Percentiles rank a stretch among this genome's conserved stretches.
phyloP scores from a whole-genome alignment of 2,329 filamentous ascomycete genomes.

The Phialocephala subalpina region DNA sequence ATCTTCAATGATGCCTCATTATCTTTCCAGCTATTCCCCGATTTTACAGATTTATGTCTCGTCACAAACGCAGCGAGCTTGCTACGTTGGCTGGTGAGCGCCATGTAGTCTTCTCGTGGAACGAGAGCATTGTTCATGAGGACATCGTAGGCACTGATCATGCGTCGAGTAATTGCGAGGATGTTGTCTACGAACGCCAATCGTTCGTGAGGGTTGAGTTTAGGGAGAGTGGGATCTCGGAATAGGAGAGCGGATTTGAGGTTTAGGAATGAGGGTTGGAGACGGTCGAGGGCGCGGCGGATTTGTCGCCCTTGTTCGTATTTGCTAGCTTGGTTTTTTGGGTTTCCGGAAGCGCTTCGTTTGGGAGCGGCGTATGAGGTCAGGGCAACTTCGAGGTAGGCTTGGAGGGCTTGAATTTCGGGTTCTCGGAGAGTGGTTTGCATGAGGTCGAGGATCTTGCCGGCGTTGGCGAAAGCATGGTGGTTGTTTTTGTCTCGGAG shows the following conservation, averaged over 20 bases:
- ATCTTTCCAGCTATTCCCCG: too few relatives aligned
- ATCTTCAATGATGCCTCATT: background rate
- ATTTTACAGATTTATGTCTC: conserved; percentile 28
- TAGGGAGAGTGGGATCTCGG: conserved; percentile 22
- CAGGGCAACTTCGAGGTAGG: conserved; percentile 65
- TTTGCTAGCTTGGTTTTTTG: conserved; percentile 46
- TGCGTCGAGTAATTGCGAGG: conserved; percentile 38
- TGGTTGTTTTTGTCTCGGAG: conserved; percentile 78
- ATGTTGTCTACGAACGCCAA: conserved; percentile 28
- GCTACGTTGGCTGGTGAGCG: conserved; percentile 40
- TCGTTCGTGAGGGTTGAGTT: conserved; percentile 9
- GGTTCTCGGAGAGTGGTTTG: conserved; percentile 50
- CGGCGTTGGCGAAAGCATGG: conserved; percentile 72
- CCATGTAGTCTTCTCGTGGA: conserved; percentile 32
- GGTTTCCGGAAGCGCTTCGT: conserved; percentile 43
- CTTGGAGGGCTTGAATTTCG: conserved; percentile 58
- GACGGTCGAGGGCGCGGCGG: conserved; percentile 54
- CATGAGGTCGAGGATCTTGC: conserved; percentile 72
- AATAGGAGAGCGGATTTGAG: conserved; percentile 38
- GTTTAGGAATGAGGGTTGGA: conserved; percentile 45
- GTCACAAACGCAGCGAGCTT: conserved; percentile 48
- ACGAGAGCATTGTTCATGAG: conserved; percentile 42
- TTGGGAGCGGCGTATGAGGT: conserved; percentile 22
- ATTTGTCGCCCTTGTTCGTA: conserved; percentile 59
- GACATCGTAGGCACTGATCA: conserved; percentile 45